Percentiles rank a stretch among this genome's conserved stretches.
Conservation (phyloP, 73 alveolate genomes). For the Paramecium octaurelia region DNA sequence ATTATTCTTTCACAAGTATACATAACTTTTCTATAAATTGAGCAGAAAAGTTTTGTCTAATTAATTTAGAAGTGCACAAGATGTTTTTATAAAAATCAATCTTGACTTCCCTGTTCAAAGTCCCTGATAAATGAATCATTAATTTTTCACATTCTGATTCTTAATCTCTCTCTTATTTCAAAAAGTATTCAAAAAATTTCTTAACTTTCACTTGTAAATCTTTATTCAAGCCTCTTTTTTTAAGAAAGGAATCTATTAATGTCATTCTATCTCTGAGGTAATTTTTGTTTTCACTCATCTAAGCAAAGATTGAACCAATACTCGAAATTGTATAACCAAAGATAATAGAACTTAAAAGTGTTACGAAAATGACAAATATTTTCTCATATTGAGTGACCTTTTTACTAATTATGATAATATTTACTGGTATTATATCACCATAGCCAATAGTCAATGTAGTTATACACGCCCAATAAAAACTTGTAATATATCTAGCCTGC, state of each 20-base stretch:
- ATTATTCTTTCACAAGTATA: constrained; percentile 28
- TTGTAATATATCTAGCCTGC: constrained; percentile 17
- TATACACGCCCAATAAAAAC: constrained; percentile 49
- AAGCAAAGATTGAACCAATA: constrained; percentile 50
- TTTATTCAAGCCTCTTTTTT: constrained; percentile 27
- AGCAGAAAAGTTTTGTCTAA: constrained; percentile 23
- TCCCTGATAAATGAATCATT: neutral
- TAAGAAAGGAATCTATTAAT: neutral
- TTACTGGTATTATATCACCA: constrained; percentile 37
- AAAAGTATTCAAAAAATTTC: constrained; percentile 44
- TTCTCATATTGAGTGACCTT: constrained; percentile 39
- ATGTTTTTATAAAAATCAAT: constrained; percentile 45
- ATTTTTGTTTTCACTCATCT: constrained; percentile 29
- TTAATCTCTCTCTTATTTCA: neutral
- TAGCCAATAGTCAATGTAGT: constrained; percentile 44
- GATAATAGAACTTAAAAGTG: constrained; percentile 14
- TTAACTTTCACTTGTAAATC: constrained; percentile 49
- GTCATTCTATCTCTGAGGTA: constrained; percentile 47
- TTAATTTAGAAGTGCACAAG: neutral
- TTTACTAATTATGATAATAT: neutral
- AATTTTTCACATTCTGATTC: constrained; percentile 25
- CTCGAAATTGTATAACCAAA: constrained; percentile 54
- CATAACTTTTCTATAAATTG: constrained; percentile 33
- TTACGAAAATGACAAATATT: constrained; percentile 49
- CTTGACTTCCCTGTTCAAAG: constrained; percentile 25